phyloP scores from a whole-genome alignment of 108 stramenopile species.

The Skeletonema grethae region DNA sequence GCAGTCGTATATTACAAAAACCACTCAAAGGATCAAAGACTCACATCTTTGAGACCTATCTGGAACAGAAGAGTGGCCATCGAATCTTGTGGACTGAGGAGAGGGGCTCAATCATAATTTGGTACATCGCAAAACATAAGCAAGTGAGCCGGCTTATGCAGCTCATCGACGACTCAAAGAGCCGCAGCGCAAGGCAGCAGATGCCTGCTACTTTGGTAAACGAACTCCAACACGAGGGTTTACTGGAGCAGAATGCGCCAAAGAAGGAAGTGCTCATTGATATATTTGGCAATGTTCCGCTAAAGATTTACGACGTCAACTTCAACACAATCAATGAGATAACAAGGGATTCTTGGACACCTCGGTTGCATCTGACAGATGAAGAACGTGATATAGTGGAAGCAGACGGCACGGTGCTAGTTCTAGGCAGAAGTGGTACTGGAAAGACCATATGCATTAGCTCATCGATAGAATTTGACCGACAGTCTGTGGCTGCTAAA shows the following conservation, averaged over 20 bases:
- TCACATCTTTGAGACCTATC: conserved; percentile 56
- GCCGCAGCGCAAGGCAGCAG: conserved; percentile 37
- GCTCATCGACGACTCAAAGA: conserved; percentile 55
- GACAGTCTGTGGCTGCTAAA: conserved; percentile 13
- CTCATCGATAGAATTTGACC: conserved; percentile 54
- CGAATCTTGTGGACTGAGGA: conserved; percentile 61
- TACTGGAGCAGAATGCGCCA: neutral
- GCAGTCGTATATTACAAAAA: conserved; percentile 50
- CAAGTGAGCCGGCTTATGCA: conserved; percentile 52
- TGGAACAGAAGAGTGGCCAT: conserved; percentile 55
- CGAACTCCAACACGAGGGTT: neutral
- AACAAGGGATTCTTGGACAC: conserved; percentile 36
- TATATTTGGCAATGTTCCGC: conserved; percentile 48
- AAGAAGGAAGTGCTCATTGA: conserved; percentile 29
- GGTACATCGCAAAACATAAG: conserved; percentile 58
- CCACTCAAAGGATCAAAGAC: conserved; percentile 47
- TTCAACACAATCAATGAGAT: conserved; percentile 30
- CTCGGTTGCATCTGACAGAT: conserved; percentile 47
- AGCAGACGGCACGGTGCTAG: conserved; percentile 48
- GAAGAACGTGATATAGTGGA: conserved; percentile 57
- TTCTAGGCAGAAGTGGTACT: conserved; percentile 58
- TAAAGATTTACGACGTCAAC: conserved; percentile 52
- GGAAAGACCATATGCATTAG: conserved; percentile 61
- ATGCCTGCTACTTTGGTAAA: conserved; percentile 1
- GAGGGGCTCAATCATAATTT: conserved; percentile 24